Conservation (phyloP, 176 grass and related monocot genomes). For the Melocanna baccifera region DNA sequence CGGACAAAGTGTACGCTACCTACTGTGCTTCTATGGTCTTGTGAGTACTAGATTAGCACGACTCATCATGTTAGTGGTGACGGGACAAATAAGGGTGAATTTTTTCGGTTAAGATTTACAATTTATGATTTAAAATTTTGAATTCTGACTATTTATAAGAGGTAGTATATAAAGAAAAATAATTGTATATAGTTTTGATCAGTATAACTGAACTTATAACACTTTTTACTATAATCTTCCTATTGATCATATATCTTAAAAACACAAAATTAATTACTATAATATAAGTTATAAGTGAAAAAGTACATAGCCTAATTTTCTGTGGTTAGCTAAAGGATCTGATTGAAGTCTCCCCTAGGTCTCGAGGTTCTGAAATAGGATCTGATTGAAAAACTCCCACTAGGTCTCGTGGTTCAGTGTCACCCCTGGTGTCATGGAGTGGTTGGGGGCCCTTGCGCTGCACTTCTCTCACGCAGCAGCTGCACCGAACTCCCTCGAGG, state of each 20-base stretch:
- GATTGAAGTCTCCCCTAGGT: not conserved
- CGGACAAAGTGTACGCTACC: not conserved
- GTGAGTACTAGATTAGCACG: not conserved
- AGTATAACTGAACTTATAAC: no score
- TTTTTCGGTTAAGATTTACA: no score
- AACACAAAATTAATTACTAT: no score
- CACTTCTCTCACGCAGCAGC: not conserved
- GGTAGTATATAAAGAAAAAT: no score
- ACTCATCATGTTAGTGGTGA: constrained; percentile 10
- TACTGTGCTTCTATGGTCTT: not conserved
- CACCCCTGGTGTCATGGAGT: no score
- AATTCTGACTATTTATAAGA: no score
- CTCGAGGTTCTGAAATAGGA: constrained; percentile 1
- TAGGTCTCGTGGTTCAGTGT: not conserved
- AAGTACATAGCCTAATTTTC: no score
- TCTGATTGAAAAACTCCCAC: not conserved
- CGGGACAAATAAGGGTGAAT: constrained; percentile 20
- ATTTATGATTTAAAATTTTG: no score
- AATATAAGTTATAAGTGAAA: no score
- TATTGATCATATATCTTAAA: no score
- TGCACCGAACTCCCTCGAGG: not conserved
- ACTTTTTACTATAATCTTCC: no score
- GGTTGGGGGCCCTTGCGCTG: not conserved
- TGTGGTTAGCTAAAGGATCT: constrained; percentile 19
- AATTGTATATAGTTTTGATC: no score